These are phyloP conservation scores for Obba rivulosa DNA, from an alignment of 768 basidiomycete species.

Conservation along the genomic window DNA sequence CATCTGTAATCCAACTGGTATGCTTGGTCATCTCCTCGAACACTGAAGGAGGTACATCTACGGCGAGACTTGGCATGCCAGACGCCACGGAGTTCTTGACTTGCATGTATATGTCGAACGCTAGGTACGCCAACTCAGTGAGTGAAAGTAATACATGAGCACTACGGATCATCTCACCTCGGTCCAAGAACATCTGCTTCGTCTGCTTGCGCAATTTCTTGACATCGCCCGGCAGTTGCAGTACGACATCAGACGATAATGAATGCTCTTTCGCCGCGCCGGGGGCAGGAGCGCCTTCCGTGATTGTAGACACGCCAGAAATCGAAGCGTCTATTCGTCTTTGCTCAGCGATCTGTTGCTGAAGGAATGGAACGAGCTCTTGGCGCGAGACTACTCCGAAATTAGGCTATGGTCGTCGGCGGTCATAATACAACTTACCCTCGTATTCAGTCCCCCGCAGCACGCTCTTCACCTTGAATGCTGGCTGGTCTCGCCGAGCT, in stretches of 20 bases:
- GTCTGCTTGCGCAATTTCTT: constrained; percentile 73
- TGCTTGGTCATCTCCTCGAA: constrained; percentile 61
- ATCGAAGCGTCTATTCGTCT: constrained; percentile 65
- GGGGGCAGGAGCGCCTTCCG: constrained; percentile 31
- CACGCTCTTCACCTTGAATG: constrained; percentile 81
- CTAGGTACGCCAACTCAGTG: constrained; percentile 28
- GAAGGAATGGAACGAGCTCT: constrained; percentile 71
- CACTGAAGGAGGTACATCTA: constrained; percentile 56
- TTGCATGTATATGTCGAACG: constrained; percentile 55
- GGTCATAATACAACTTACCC: constrained; percentile 33
- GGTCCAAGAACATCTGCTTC: constrained; percentile 64
- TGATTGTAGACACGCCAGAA: constrained; percentile 45
- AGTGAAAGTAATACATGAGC: not conserved
- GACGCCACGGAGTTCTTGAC: constrained; percentile 49
- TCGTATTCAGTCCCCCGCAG: constrained; percentile 74
- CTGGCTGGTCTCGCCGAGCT: constrained; percentile 52
- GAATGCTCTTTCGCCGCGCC: constrained; percentile 31
- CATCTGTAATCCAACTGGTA: constrained; percentile 64
- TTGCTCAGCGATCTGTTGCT: constrained; percentile 75
- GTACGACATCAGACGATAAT: constrained; percentile 44
- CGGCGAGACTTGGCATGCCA: constrained; percentile 63
- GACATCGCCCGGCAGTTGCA: constrained; percentile 60
- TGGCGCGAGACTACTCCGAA: constrained; percentile 43
- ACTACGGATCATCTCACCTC: constrained; percentile 38
- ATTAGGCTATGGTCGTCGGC: no score